Conservation (phyloP, 2,329 filamentous ascomycete genomes). For the Aschersonia sp. region DNA sequence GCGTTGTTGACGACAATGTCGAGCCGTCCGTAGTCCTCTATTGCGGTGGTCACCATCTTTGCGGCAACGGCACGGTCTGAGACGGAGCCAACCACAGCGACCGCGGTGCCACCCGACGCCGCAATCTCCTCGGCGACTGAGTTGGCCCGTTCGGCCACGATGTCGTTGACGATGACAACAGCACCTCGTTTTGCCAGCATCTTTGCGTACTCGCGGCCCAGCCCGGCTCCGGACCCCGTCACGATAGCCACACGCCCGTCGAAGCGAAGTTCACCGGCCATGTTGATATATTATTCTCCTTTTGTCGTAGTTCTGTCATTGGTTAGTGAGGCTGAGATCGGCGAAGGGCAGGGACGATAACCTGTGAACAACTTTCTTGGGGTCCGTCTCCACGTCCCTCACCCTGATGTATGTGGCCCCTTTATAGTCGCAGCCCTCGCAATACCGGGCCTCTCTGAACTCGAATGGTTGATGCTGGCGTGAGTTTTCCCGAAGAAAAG, state of each 20-base stretch:
- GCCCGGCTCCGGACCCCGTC: conserved; percentile 76
- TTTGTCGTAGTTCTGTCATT: no score
- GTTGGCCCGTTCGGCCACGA: conserved; percentile 19
- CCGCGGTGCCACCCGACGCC: no score
- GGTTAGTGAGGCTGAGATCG: no score
- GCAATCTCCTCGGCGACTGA: not conserved
- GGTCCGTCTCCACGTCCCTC: no score
- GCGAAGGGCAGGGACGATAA: no score
- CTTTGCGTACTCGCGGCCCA: conserved; percentile 80
- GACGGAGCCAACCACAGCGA: conserved; percentile 57
- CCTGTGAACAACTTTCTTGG: no score
- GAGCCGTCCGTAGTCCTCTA: not conserved
- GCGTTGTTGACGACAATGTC: not conserved
- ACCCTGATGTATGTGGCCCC: no score
- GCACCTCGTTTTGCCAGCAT: conserved; percentile 75
- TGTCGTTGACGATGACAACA: conserved; percentile 82
- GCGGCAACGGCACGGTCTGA: conserved; percentile 87
- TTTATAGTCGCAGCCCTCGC: no score
- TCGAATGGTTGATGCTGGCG: no score
- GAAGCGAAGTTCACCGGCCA: conserved; percentile 29
- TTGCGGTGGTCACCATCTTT: conserved; percentile 30
- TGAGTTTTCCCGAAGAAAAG: no score
- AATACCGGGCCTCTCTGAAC: no score
- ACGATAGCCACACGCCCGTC: conserved; percentile 73
- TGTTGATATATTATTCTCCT: not conserved